A percentile compares a stretch with the other conserved stretches of the same genome.
Conservation (phyloP, 495 filamentous ascomycete genomes). For the Xylaria grammica region DNA sequence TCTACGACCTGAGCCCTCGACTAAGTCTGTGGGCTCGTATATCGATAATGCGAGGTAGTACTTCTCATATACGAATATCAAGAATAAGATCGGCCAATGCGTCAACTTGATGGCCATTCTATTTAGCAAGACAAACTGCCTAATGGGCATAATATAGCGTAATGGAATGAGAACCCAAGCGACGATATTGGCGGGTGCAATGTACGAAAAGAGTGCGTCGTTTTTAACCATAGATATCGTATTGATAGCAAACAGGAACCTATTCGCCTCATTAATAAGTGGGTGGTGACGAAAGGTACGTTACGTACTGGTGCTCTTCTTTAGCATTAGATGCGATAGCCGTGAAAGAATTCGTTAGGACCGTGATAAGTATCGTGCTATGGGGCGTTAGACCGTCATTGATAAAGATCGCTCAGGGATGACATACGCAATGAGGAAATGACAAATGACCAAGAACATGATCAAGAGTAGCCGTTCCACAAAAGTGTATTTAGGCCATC, state of each 20-base stretch:
- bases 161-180: conserved; percentile 85
- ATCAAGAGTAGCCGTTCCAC: conserved; percentile 76
- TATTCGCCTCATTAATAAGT: conserved; percentile 22
- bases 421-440: conserved; percentile 82
- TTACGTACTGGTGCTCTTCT: conserved; percentile 79
- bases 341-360: conserved; percentile 94
- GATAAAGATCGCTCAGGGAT: background rate
- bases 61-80: conserved; percentile 87
- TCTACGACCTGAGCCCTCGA: conserved; percentile 50
- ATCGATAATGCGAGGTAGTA: conserved; percentile 69
- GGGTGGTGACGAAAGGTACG: background rate
- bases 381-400: conserved; percentile 24
- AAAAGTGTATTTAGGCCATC: conserved; percentile 79
- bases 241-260: conserved; percentile 89
- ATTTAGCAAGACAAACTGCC: conserved; percentile 79
- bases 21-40: conserved; percentile 76
- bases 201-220: conserved; percentile 88
- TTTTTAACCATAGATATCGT: conserved; percentile 97
- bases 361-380: conserved; percentile 85
- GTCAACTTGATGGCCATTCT: conserved; percentile 87
- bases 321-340: conserved; percentile 89
- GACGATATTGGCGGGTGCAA: conserved; percentile 85
- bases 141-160: conserved; percentile 77
- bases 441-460: conserved; percentile 88
- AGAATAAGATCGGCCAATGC: conserved; percentile 82